Evolutionary conservation across 495 filamentous ascomycete genomes (phyloP), one percentile per base, ranked within the genome.

Genomic region (Aspergillus sclerotiicarbonarius): DNA sequence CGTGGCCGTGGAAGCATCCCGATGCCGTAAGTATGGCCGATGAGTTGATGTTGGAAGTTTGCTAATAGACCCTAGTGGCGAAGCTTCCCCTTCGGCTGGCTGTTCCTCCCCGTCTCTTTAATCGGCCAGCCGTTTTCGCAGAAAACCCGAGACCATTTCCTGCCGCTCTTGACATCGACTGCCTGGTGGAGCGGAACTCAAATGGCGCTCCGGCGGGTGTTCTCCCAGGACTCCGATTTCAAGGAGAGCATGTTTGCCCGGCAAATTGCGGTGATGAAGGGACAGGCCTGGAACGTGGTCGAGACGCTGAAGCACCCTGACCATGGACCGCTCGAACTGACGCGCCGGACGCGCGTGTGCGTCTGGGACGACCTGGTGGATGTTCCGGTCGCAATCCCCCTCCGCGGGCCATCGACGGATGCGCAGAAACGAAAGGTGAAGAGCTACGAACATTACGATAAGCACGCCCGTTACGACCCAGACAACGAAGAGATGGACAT

Each of bases 1-100:
- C 94, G 8, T 98, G 95, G 90, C 94, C 94, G 9, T 98, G 94
- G 94, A 98, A 98, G 71, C 94, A 98, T 64, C 94, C 94, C 1
- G 94, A 98, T 77, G 92, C 94, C 51, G 84, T 87, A 79, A 71
- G 84, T 74, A 30, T 8, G 2, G 25, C 13, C 5, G 9, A 8
- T 13, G 3, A 8, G 6, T 30, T 30, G 16, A 18, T 15, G 29
- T n/a, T 15, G 15, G 29, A 32, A 16, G 9, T 39, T 25, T 47
- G 44, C 67, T 76, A 64, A 73, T 55, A 25, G 55, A 57, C 16
- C 45, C 41, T 50, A 87, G 82, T 89, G 86, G 86, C 84, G 86
- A 64, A 96, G 91, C 72, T 98, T 96, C 67, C 94, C 94, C 8
- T 98, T 98, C 66, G 94, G 94, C 45, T 98, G 94, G 94, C 86